Conservation (phyloP, 768 basidiomycete genomes). For the Peribolospora kevripleyi region DNA sequence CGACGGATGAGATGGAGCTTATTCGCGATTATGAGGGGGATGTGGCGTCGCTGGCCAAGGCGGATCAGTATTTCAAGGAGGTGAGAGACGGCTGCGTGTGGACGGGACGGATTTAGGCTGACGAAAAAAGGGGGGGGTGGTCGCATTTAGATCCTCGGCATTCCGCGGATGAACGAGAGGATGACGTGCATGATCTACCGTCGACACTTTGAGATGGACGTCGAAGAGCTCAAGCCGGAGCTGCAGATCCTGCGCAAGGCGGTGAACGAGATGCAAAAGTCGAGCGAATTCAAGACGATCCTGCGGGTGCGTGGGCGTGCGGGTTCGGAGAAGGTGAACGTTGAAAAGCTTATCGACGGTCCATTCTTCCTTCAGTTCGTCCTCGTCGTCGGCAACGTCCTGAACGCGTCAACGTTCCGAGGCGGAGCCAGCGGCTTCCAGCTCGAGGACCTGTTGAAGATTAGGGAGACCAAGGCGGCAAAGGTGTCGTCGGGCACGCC, state of each 20-base stretch:
- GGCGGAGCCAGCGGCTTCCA: conserved; percentile 68
- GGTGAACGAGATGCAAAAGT: conserved; percentile 39
- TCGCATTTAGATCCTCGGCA: conserved; percentile 37
- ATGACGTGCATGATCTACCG: conserved; percentile 65
- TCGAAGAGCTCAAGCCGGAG: conserved; percentile 64
- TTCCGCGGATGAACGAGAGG: conserved; percentile 49
- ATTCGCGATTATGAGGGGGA: conserved; percentile 43
- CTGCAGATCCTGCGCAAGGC: conserved; percentile 47
- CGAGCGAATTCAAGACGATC: conserved; percentile 39
- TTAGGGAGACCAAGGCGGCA: conserved; percentile 28
- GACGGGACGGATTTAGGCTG: background rate
- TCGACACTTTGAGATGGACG: conserved; percentile 51
- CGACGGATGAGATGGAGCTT: conserved; percentile 49
- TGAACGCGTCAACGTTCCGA: conserved; percentile 62
- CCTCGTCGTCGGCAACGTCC: conserved; percentile 48
- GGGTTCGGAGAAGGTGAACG: too few species aligned
- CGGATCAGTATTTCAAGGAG: conserved; percentile 61
- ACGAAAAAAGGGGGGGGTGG: too few species aligned
- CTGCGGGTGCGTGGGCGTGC: conserved; percentile 30
- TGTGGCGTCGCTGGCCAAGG: conserved; percentile 45
- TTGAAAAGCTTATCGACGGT: background rate
- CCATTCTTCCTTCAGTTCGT: conserved; percentile 28
- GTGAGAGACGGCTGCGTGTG: conserved; percentile 20
- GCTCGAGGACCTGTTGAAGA: conserved; percentile 58
- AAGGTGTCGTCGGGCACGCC: conserved; percentile 46